Evolutionary conservation across 2,329 filamentous ascomycete species (phyloP).

Genomic region (Trichoderma asperellum): DNA sequence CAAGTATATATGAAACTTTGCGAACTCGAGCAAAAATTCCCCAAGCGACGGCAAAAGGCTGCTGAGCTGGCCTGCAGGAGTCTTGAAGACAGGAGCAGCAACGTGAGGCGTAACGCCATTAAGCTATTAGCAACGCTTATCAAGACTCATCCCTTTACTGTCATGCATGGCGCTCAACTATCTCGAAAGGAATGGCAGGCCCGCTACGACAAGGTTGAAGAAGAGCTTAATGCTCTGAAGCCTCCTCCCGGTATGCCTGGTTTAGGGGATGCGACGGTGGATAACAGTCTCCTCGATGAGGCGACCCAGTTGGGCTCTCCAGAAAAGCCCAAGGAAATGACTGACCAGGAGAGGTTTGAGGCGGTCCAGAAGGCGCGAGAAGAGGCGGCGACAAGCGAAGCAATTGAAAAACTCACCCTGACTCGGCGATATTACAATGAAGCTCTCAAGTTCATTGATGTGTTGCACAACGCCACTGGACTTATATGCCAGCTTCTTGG

Average conservation of each 20-base stretch:
- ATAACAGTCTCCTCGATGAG: constrained; percentile 81
- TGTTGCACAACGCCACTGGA: constrained; percentile 79
- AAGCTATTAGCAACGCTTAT: constrained; percentile 87
- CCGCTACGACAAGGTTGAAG: constrained; percentile 79
- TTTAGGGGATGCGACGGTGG: constrained; percentile 69
- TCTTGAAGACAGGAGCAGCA: constrained; percentile 96
- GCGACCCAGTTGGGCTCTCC: constrained; percentile 79
- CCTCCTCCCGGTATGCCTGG: constrained; percentile 73
- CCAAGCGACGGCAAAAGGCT: constrained; percentile 84
- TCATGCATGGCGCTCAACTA: constrained; percentile 87
- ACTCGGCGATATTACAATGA: constrained; percentile 92
- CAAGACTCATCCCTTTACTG: constrained; percentile 90
- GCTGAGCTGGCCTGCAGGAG: constrained; percentile 87
- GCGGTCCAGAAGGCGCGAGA: constrained; percentile 79
- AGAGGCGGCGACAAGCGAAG: constrained; percentile 85
- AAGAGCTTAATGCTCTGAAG: constrained; percentile 78
- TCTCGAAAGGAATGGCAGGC: constrained; percentile 83
- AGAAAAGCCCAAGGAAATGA: constrained; percentile 69
- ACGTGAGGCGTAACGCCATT: constrained; percentile 92
- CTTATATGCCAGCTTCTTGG: constrained; percentile 85
- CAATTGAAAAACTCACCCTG: constrained; percentile 83
- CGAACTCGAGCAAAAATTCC: constrained; percentile 94
- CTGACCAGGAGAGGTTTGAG: constrained; percentile 75
- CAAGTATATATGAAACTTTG: constrained; percentile 93
- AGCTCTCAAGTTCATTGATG: constrained; percentile 89